Percentiles rank a stretch among this genome's conserved stretches.
These are phyloP conservation scores for Ciborinia camelliae DNA, from an alignment of 2,329 filamentous ascomycete genomes.

Conservation along the genomic window DNA sequence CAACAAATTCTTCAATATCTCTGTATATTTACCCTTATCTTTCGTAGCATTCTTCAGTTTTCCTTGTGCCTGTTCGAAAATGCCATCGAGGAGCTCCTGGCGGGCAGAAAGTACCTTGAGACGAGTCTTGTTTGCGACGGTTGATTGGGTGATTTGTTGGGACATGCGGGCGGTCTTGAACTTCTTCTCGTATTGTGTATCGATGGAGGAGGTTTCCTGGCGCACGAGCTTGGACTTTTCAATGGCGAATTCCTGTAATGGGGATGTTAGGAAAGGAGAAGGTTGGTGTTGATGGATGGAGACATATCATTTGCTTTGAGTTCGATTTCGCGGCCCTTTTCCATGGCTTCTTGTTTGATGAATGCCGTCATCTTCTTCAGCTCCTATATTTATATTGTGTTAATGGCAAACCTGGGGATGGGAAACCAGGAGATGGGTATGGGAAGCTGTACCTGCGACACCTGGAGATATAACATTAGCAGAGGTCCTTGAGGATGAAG, in stretches of 20 bases:
- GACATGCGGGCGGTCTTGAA: conserved; percentile 98
- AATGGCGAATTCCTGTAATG: conserved; percentile 76
- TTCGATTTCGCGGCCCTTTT: conserved; percentile 96
- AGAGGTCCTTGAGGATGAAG: conserved; percentile 14
- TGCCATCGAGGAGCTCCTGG: conserved; percentile 84
- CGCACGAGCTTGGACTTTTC: conserved; percentile 98
- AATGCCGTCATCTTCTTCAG: conserved; percentile 99
- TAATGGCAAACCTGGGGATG: background rate
- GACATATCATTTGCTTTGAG: conserved; percentile 84
- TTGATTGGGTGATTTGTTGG: conserved; percentile 97
- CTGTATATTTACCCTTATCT: conserved; percentile 72
- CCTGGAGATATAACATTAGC: conserved; percentile 52
- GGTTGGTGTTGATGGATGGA: background rate
- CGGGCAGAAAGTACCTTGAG: conserved; percentile 82
- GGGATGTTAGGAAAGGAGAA: conserved; percentile 10
- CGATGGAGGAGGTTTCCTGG: conserved; percentile 90
- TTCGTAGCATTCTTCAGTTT: conserved; percentile 64
- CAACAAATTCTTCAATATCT: conserved; percentile 72
- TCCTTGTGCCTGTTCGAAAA: conserved; percentile 78
- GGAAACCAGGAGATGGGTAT: background rate
- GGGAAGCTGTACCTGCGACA: conserved; percentile 58
- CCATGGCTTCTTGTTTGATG: conserved; percentile 96
- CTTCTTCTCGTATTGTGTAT: conserved; percentile 94
- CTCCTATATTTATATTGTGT: conserved; percentile 48
- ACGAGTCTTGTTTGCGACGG: conserved; percentile 91